Evolutionary conservation across 2,329 filamentous ascomycete species (phyloP).

Genomic region (Fusarium sp.): DNA sequence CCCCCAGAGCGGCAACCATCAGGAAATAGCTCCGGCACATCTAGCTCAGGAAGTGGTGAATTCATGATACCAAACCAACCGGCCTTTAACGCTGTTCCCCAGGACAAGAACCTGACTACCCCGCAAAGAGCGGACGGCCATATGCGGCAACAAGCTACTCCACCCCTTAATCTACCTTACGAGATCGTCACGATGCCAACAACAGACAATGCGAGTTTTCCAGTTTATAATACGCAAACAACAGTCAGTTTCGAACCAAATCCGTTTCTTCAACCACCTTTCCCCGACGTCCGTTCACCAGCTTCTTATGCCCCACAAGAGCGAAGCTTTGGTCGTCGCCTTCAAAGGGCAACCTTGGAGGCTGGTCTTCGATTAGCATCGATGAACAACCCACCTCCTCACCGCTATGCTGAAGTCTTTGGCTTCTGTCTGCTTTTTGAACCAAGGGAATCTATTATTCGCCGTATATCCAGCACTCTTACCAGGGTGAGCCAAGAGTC

Average conservation of each 20-base stretch:
- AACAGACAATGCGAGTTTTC: conserved; percentile 65
- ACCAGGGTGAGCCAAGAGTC: conserved; percentile 51
- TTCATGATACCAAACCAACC: not conserved
- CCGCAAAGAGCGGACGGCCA: conserved; percentile 17
- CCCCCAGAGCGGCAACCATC: conserved; percentile 8
- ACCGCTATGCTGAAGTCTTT: conserved; percentile 68
- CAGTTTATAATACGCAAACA: conserved; percentile 47
- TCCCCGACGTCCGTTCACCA: conserved; percentile 55
- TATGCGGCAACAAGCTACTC: conserved; percentile 30
- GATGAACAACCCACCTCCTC: conserved; percentile 59
- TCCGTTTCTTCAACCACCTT: conserved; percentile 40
- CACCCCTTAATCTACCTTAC: conserved; percentile 48
- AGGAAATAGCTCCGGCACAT: conserved; percentile 6
- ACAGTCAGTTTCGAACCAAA: conserved; percentile 32
- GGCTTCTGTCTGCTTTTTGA: conserved; percentile 76
- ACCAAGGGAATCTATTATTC: conserved; percentile 58
- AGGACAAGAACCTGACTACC: conserved; percentile 11
- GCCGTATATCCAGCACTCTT: conserved; percentile 52
- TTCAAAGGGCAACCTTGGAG: conserved; percentile 75
- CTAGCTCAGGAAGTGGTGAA: conserved; percentile 11
- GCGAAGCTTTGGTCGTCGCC: conserved; percentile 73
- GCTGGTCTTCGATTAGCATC: conserved; percentile 68
- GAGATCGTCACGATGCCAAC: conserved; percentile 64
- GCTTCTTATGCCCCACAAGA: conserved; percentile 72
- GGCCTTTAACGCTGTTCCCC: not conserved